Base-by-base conservation (phyloP, 805 yeast species). In the Kodamaea sagamina region DNA sequence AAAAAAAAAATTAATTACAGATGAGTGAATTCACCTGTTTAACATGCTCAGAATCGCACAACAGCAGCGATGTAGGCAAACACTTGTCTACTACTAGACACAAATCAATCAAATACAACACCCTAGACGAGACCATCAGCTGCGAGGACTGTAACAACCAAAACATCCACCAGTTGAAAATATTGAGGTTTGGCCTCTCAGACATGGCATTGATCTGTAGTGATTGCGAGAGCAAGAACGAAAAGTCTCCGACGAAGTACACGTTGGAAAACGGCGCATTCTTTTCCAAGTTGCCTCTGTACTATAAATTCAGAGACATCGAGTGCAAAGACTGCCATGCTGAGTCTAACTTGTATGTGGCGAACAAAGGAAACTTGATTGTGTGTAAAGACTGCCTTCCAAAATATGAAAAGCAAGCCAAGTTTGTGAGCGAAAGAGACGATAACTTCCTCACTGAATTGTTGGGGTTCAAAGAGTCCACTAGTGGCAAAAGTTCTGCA, bases 91-190 rank as follows among this genome's bases (percentile, higher is more conserved):
- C 70, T 1, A 74, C 83, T 1, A 67, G 84, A 41, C 86, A 80
- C 63, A 79, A 75, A 52, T 59, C 69, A 1, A 70, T 78, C 4
- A 43, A 50, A 22, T 66, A 65, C 47, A 57, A 53, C 4, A 42
- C 53, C 0, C 51, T 63, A 2, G 67, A 60, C 7, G 82, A 78
- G 50, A 60, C 58, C 7, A 55, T 81, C 2, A 69, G 67, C 48
- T 81, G 86, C 57, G 84, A 78, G 53, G 77, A 74, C 32, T 81
- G 86, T 57, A 67, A 67, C 15, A 77, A 78, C 51, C 50, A 68
- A 28, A 80, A 78, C 50, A 68, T 81, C 37, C 83, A 79, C 57
- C 75, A 72, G 51, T 61, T 80, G 42, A 70, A 65, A 39, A 65
- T 80, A 35, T 63, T 75, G 6, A 57, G 84, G 28, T 76, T 69